Conservation (phyloP, 768 basidiomycete genomes). For the Xerocomus brunneocitrinus region DNA sequence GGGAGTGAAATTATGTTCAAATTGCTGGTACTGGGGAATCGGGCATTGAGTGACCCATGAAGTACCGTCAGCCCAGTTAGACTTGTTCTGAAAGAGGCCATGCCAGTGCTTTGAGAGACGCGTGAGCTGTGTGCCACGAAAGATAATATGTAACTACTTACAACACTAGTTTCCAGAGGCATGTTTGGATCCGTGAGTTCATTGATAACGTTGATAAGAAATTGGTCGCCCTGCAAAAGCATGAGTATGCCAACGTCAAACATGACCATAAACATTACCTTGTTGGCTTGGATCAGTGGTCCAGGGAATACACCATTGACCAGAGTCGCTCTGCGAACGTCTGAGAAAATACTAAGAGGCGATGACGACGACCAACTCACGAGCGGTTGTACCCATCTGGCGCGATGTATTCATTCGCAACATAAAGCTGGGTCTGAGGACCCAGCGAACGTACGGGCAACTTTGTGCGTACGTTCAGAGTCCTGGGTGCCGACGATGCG, state of each 20-base stretch:
- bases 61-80: conserved; percentile 35
- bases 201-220: conserved; percentile 43
- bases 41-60: conserved; percentile 44
- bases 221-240: conserved; percentile 31
- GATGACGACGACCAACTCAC: conserved; percentile 17
- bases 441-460: conserved; percentile 8
- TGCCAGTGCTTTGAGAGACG: conserved; percentile 28
- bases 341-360: background rate
- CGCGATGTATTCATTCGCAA: conserved; percentile 37
- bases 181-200: conserved; percentile 42
- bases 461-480: background rate
- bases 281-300: conserved; percentile 41
- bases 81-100: conserved; percentile 23
- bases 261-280: conserved; percentile 13
- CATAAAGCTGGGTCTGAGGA: conserved; percentile 22
- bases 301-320: conserved; percentile 44
- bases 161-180: conserved; percentile 43
- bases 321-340: conserved; percentile 36
- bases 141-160: conserved; percentile 10
- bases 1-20: conserved; percentile 34
- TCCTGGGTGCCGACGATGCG: background rate
- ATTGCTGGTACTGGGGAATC: conserved; percentile 30
- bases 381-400: conserved; percentile 48
- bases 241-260: background rate
- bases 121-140: conserved; percentile 13